Conservation (phyloP, 1,284 basidiomycete species). For the Pascua guehoae region DNA sequence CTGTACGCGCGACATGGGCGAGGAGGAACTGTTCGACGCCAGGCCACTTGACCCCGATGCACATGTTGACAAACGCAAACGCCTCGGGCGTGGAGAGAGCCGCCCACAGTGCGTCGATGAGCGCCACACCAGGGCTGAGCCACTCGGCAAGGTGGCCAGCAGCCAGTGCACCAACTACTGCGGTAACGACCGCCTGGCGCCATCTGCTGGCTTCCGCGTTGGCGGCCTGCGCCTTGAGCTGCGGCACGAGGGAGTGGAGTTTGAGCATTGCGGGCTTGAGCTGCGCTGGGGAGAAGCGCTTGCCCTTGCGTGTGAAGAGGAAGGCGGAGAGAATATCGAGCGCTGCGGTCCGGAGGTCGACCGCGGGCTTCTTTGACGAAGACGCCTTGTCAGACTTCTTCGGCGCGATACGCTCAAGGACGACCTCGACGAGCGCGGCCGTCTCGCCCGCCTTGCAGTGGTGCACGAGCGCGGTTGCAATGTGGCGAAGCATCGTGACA, state of each 20-base stretch:
- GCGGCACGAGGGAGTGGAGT: constrained; percentile 23
- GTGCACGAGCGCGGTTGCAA: constrained; percentile 73
- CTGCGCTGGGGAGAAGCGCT: constrained; percentile 55
- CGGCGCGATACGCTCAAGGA: constrained; percentile 27
- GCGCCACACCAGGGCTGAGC: constrained; percentile 46
- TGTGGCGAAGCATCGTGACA: constrained; percentile 45
- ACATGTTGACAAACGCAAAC: constrained; percentile 41
- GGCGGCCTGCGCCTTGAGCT: constrained; percentile 6
- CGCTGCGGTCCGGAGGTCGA: constrained; percentile 17
- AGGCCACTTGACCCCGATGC: constrained; percentile 44
- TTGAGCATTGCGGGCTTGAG: constrained; percentile 42
- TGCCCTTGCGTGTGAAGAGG: constrained; percentile 48
- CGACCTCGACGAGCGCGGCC: constrained; percentile 56
- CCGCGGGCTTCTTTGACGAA: constrained; percentile 6
- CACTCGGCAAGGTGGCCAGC: constrained; percentile 48
- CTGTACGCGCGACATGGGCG: constrained; percentile 26
- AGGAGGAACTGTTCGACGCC: constrained; percentile 50
- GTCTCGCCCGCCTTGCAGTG: constrained; percentile 68
- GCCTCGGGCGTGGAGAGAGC: constrained; percentile 28
- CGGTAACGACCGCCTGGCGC: constrained; percentile 29
- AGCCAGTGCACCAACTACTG: constrained; percentile 34
- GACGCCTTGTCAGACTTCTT: constrained; percentile 14
- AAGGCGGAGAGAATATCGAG: constrained; percentile 49
- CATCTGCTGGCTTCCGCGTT: constrained; percentile 12
- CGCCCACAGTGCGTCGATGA: constrained; percentile 45